phyloP scores from a whole-genome alignment of 345 rosid genomes.

The Syzygium aqueum region DNA sequence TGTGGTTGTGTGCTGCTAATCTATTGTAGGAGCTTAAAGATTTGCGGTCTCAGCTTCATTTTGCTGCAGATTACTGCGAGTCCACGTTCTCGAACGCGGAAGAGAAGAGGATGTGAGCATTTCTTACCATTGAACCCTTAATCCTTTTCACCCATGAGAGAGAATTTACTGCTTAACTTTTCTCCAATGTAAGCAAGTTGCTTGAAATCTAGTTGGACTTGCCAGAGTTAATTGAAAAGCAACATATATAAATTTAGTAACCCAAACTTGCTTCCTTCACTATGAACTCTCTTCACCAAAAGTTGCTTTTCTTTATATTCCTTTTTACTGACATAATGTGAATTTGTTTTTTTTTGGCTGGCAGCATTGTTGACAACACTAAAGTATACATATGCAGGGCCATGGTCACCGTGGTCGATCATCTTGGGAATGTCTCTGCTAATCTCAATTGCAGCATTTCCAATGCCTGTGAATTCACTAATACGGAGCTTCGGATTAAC shows the following conservation, averaged over 20 bases:
- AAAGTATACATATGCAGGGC: constrained; percentile 58
- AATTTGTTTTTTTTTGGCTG: neutral
- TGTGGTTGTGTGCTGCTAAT: neutral
- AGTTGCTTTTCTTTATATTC: neutral
- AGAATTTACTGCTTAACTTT: neutral
- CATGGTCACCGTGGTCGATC: constrained; percentile 57
- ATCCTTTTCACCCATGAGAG: neutral
- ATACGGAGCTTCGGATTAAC: constrained; percentile 42
- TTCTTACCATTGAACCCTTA: neutral
- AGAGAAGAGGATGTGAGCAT: constrained; percentile 34
- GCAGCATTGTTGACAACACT: constrained; percentile 53
- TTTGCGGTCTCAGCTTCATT: constrained; percentile 59
- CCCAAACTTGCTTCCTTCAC: neutral
- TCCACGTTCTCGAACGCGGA: constrained; percentile 32
- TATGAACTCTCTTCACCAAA: neutral
- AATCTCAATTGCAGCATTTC: constrained; percentile 31
- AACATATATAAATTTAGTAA: neutral
- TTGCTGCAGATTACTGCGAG: constrained; percentile 59
- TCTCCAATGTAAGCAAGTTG: neutral
- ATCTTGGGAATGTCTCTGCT: constrained; percentile 51
- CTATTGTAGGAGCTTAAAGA: constrained; percentile 47
- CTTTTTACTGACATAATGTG: neutral
- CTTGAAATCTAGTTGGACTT: neutral
- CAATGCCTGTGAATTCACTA: constrained; percentile 17
- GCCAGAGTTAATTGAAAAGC: neutral